These are phyloP conservation scores for Gyromitra esculenta DNA, from an alignment of 2,329 filamentous ascomycete genomes.

Conservation along the genomic window DNA sequence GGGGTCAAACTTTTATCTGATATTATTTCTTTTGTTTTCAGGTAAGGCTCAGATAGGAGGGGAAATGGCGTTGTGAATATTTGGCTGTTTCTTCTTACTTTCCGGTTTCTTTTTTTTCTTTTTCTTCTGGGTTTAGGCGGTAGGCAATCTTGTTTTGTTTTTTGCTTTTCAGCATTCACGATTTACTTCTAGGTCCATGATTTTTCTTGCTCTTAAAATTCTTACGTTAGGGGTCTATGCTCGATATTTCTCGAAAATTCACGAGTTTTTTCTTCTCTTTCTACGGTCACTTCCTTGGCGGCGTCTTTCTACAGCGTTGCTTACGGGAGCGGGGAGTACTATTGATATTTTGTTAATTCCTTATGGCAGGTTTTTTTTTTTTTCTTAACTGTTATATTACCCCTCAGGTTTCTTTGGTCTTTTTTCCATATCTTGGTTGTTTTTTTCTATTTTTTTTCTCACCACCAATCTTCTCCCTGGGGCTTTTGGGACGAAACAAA, in stretches of 20 bases:
- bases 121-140: constrained; percentile 45
- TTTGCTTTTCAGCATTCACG: constrained; percentile 30
- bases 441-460: constrained; percentile 8
- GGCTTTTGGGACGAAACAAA: constrained; percentile 1
- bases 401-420: constrained; percentile 7
- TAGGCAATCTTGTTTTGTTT: constrained; percentile 42
- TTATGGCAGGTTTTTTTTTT: constrained; percentile 1
- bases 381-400: constrained; percentile 17
- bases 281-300: constrained; percentile 2
- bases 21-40: constrained; percentile 44
- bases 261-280: constrained; percentile 12
- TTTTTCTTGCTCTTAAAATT: constrained; percentile 21
- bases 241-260: constrained; percentile 11
- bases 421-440: not conserved
- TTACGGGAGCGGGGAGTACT: constrained; percentile 2
- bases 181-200: constrained; percentile 31
- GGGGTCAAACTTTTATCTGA: constrained; percentile 33
- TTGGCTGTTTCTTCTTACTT: constrained; percentile 29
- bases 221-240: constrained; percentile 14
- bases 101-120: constrained; percentile 41
- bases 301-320: constrained; percentile 22
- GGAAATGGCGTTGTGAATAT: constrained; percentile 51
- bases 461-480: constrained; percentile 17
- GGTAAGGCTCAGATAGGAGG: constrained; percentile 40
- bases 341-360: constrained; percentile 25